Evolutionary conservation across 2,329 filamentous ascomycete species (phyloP), one percentile per base, ranked within the genome.

Genomic region (Emydomyces testavorans): DNA sequence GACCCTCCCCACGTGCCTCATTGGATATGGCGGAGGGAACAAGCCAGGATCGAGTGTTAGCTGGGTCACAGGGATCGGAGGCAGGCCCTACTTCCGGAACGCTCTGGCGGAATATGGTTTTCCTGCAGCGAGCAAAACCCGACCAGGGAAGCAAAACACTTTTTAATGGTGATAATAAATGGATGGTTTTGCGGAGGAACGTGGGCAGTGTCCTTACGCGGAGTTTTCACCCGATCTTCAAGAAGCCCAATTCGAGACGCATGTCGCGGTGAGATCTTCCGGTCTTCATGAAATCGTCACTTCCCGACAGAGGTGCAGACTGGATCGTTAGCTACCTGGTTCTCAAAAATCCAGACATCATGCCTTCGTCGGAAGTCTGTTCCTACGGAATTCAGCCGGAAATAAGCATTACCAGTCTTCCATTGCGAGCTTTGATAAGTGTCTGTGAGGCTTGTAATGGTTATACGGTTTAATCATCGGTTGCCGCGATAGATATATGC

Each of bases 21-120:
- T 37, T 21, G 29, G 20, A 36, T n/a, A n/a, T n/a, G n/a, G n/a
- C 6, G 18, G 35, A 20, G 29, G 20, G 8, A 11, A 16, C 23
- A 37, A 24, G 38, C 32, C 15, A n/a, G 43, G 32, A 16, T 11
- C 23, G 10, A 8, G 3, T 18, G 21, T 28, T 36, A 18, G 13
- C 6, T 45, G 32, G 42, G n/a, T 7, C 21, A n/a, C 42, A 45
- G 32, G 42, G 41, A 45, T 45, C 41, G 41, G 41, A 35, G 41
- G 41, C 29, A 45, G 32, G 21, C 13, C 15, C n/a, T 29, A n/a
- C 42, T 36, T 29, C 42, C 42, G 42, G 32, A 45, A 34, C 31
- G 21, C 24, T 37, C 7, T 34, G 40, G 16, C 23, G 32, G 42
- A 20, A 28, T 37, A 15, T 6, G 21, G 20, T 15, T 36, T 18